Evolutionary conservation across 2,329 filamentous ascomycete genomes (phyloP).

Genomic region (Seiridium cupressi): DNA sequence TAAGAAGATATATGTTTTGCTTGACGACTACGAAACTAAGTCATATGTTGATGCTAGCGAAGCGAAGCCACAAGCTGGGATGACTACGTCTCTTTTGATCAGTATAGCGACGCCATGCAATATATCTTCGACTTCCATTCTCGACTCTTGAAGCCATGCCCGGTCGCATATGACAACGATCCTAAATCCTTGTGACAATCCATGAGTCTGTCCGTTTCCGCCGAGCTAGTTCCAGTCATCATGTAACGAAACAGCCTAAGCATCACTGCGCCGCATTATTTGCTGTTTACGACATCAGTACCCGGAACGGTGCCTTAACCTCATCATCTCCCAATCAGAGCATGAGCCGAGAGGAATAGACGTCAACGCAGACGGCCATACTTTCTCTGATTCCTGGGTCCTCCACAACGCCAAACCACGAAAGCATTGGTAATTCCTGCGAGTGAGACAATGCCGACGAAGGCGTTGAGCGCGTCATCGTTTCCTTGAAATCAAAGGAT

Average conservation of each 20-base stretch:
- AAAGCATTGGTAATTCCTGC: conserved; percentile 30
- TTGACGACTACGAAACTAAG: too few relatives aligned
- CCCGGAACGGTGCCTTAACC: not conserved
- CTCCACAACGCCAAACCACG: conserved; percentile 29
- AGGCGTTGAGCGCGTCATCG: conserved; percentile 24
- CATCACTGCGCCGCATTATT: not conserved
- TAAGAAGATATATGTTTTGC: too few relatives aligned
- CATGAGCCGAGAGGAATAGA: not conserved
- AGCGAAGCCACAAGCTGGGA: too few relatives aligned
- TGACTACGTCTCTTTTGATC: too few relatives aligned
- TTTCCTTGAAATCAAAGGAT: conserved; percentile 27
- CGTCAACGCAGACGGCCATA: not conserved
- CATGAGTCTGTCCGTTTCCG: too few relatives aligned
- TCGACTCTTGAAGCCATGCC: too few relatives aligned
- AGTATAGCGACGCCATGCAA: too few relatives aligned
- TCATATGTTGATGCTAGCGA: too few relatives aligned
- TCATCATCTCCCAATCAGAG: not conserved
- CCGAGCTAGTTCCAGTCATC: too few relatives aligned
- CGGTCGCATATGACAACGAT: too few relatives aligned
- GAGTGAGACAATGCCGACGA: conserved; percentile 25
- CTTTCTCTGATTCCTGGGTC: not conserved
- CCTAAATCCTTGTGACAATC: too few relatives aligned
- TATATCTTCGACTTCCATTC: too few relatives aligned
- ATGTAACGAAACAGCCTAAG: not conserved
- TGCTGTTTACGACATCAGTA: not conserved